Base-by-base conservation (phyloP, 2,329 filamentous ascomycete species). In the Fusarium praegraminearum region DNA sequence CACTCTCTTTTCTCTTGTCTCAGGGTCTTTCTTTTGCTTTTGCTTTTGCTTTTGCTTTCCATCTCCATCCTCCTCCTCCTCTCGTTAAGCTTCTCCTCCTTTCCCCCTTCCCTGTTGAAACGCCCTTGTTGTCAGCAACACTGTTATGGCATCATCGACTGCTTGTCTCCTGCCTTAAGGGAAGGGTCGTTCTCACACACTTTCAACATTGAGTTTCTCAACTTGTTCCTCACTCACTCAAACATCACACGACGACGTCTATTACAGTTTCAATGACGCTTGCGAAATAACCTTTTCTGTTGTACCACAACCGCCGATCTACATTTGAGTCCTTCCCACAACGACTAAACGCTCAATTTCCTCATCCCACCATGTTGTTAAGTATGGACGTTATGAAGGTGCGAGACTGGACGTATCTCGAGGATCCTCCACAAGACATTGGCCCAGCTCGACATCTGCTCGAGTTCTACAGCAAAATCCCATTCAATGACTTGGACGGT, bases 401-500 rank as follows among this genome's bases (percentile, higher is more conserved):
- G 47, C 69, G 79, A 51, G 76, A 79, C 59, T 82, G 80, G 80
- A 76, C 76, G 54, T 82, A 79, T 49, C 69, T 80, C 26, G 74
- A 78, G 30, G 77, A 78, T 18, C 75, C 80, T 36, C 81, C 81
- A 12, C 67, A 77, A 40, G 78, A 80, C 50, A 78, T 80, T 55
- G 77, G 75, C 28, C 76, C 79, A 16, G 75, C 79, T 33, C 77
- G 76, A 55, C 74, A 78, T 32, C 73, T 83, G 36, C 78, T 83
- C 33, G 70, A 78, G 44, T 69, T 73, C 2, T 83, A 83, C 68
- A 82, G 81, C 71, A 73, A 75, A 52, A 79, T 83, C 22, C 75
- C 80, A 4, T 67, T 70, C 12, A 67, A 70, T 10, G 75, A 81
- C 12, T 63, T 83, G 11, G 78, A 82, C 47, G 59, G 59, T 24